Evolutionary conservation across 2,329 filamentous ascomycete species (phyloP).

Genomic region (Hypoxylon sp.): DNA sequence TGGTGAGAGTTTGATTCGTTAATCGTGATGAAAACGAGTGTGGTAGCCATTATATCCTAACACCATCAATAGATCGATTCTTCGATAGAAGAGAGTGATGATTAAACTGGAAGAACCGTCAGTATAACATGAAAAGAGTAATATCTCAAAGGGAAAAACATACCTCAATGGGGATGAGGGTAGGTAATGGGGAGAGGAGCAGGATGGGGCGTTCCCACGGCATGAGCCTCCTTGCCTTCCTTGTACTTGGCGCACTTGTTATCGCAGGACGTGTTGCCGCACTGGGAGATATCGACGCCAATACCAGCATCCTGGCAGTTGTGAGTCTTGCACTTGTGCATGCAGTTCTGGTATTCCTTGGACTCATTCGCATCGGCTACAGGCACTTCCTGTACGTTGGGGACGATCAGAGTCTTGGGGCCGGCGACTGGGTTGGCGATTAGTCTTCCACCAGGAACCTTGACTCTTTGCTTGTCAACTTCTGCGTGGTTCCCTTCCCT

Average conservation of each 20-base stretch:
- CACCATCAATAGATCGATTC: background rate
- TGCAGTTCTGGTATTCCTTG: constrained; percentile 32
- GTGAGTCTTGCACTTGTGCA: constrained; percentile 28
- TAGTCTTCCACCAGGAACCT: no score
- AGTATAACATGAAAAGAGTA: background rate
- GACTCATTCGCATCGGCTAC: no score
- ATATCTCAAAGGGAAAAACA: background rate
- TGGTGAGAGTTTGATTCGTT: constrained; percentile 16
- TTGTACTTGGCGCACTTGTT: constrained; percentile 21
- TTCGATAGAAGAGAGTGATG: no score
- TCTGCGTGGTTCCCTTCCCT: background rate
- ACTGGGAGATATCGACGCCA: constrained; percentile 26
- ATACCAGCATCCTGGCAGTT: constrained; percentile 37
- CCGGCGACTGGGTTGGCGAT: no score
- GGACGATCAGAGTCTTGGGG: no score
- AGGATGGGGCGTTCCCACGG: constrained; percentile 2
- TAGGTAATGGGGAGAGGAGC: background rate
- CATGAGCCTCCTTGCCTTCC: background rate
- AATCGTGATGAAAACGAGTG: constrained; percentile 32
- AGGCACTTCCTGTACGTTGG: background rate
- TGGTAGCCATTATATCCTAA: constrained; percentile 1
- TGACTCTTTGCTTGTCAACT: background rate
- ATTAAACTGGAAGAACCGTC: background rate
- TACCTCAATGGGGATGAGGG: background rate
- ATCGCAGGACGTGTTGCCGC: constrained; percentile 31